Conservation (phyloP, 2,329 filamentous ascomycete species). For the Macroventuria anomochaeta region DNA sequence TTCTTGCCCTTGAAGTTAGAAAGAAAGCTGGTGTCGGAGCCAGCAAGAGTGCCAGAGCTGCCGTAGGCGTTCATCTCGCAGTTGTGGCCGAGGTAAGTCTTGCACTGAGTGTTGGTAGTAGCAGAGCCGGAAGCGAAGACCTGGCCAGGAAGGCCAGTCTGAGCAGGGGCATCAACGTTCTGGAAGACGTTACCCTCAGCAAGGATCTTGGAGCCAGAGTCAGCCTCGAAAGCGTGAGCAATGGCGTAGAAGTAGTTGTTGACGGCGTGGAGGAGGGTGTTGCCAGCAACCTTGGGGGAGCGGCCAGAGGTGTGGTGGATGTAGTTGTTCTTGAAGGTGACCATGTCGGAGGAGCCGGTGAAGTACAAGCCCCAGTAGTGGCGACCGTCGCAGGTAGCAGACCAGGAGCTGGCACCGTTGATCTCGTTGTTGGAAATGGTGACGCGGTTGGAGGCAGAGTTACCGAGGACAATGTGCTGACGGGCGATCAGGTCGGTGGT, state of each 20-base stretch:
- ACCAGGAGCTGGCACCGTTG: constrained; percentile 62
- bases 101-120: constrained; percentile 52
- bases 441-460: constrained; percentile 60
- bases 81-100: constrained; percentile 54
- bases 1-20: constrained; percentile 61
- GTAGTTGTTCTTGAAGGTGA: constrained; percentile 68
- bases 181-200: constrained; percentile 66
- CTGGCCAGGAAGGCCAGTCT: constrained; percentile 52
- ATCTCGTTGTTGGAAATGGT: constrained; percentile 68
- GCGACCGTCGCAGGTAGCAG: constrained; percentile 63
- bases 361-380: constrained; percentile 68
- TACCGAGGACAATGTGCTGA: constrained; percentile 67
- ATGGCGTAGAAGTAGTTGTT: constrained; percentile 68
- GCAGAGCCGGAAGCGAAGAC: constrained; percentile 47
- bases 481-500: constrained; percentile 65
- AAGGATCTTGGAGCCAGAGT: constrained; percentile 52
- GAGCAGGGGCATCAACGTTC: constrained; percentile 54
- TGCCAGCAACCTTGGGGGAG: constrained; percentile 62
- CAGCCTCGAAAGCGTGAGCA: constrained; percentile 63
- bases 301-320: constrained; percentile 65
- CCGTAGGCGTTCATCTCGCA: constrained; percentile 58
- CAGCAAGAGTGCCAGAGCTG: constrained; percentile 34
- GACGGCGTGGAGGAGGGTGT: constrained; percentile 65
- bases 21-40: constrained; percentile 57
- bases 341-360: constrained; percentile 61